These are phyloP conservation scores for Datura wrightii DNA, from an alignment of 257 asterid genomes.

Conservation along the genomic window DNA sequence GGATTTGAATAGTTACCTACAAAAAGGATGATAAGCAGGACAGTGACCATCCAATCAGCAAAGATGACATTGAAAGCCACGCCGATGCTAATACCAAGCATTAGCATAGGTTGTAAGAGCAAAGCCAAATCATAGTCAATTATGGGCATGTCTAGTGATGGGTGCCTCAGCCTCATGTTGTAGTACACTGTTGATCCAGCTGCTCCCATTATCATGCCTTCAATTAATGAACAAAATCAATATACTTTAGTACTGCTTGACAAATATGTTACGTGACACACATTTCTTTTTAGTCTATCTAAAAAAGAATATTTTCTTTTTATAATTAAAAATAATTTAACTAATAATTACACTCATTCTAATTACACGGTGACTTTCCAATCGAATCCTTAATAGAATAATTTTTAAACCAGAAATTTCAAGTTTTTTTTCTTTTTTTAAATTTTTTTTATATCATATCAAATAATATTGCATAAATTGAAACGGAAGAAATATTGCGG, in stretches of 20 bases:
- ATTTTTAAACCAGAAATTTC: too few relatives aligned
- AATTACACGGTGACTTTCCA: too few relatives aligned
- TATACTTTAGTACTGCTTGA: not conserved
- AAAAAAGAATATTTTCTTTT: too few relatives aligned
- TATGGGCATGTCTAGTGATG: slow-evolving; percentile 47
- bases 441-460: too few relatives aligned
- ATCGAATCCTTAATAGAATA: too few relatives aligned
- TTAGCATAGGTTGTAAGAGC: slow-evolving; percentile 51
- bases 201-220: slow-evolving; percentile 55
- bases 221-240: not conserved
- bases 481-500: too few relatives aligned
- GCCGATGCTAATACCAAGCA: slow-evolving; percentile 55
- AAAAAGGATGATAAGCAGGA: slow-evolving; percentile 48
- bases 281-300: too few relatives aligned
- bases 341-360: too few relatives aligned
- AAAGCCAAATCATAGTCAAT: slow-evolving; percentile 51
- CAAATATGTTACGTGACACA: not conserved
- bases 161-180: slow-evolving; percentile 48
- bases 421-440: too few relatives aligned
- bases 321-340: too few relatives aligned
- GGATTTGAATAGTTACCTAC: slow-evolving; percentile 35
- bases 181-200: slow-evolving; percentile 52
- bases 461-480: too few relatives aligned
- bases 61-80: slow-evolving; percentile 51
- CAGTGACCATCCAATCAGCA: slow-evolving; percentile 56